phyloP scores from a whole-genome alignment of 768 basidiomycete genomes.

The Xerocomellus chrysenteron region DNA sequence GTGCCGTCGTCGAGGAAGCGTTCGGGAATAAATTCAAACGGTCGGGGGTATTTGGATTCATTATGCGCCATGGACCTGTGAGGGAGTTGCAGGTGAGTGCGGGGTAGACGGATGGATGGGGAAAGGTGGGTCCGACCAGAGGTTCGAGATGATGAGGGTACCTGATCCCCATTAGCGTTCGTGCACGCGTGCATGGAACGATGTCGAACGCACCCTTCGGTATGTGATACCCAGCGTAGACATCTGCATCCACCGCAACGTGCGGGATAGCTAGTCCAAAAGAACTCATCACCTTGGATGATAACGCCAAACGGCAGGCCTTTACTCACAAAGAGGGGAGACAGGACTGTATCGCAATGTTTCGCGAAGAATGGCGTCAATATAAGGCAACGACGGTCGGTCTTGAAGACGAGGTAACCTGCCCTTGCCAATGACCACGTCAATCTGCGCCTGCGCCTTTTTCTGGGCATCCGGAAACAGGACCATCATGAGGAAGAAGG shows the following conservation, averaged over 20 bases:
- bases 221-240: slow-evolving; percentile 47
- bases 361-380: slow-evolving; percentile 15
- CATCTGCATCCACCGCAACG: slow-evolving; percentile 35
- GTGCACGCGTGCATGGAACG: not conserved
- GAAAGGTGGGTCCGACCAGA: slow-evolving; percentile 1
- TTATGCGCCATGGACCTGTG: slow-evolving; percentile 18
- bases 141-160: slow-evolving; percentile 7
- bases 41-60: slow-evolving; percentile 34
- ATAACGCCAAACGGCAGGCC: not conserved
- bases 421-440: slow-evolving; percentile 1
- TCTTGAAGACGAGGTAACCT: slow-evolving; percentile 11
- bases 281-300: not conserved
- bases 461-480: slow-evolving; percentile 8
- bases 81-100: not conserved
- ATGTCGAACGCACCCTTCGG: slow-evolving; percentile 33
- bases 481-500: slow-evolving; percentile 11
- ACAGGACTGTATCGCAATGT: slow-evolving; percentile 7
- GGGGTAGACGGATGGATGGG: not conserved
- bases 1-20: slow-evolving; percentile 35
- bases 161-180: not conserved
- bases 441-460: slow-evolving; percentile 16
- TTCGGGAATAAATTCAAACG: slow-evolving; percentile 39
- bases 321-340: slow-evolving; percentile 10
- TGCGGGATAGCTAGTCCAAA: slow-evolving; percentile 26
- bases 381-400: slow-evolving; percentile 8